Evolutionary conservation across 257 asterid species (phyloP).

Genomic region (Solanum bulbocastanum): DNA sequence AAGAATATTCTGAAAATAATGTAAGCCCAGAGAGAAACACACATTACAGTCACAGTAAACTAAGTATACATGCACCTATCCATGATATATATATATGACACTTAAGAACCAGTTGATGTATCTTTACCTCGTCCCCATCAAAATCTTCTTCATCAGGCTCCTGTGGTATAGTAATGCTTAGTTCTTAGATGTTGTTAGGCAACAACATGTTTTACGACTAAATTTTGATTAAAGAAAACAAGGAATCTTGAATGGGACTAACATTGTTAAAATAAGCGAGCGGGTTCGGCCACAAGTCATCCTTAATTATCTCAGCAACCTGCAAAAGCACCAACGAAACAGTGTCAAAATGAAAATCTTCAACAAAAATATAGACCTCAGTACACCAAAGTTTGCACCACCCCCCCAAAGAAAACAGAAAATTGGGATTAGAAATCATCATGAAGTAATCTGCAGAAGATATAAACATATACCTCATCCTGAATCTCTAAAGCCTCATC

Average conservation of each 20-base stretch:
- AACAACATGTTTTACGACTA: background rate
- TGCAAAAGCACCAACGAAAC: conserved; percentile 9
- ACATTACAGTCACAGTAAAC: background rate
- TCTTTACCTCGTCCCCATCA: conserved; percentile 35
- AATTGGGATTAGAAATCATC: background rate
- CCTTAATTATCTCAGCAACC: conserved; percentile 76
- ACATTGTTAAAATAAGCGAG: conserved; percentile 50
- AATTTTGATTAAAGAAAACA: background rate
- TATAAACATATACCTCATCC: conserved; percentile 56
- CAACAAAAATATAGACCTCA: background rate
- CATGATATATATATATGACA: background rate
- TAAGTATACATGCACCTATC: background rate
- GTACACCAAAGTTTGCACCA: background rate
- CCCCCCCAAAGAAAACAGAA: background rate
- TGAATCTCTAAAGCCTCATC: conserved; percentile 27
- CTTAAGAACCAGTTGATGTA: background rate
- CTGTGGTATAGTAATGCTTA: conserved; percentile 11
- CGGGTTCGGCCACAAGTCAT: conserved; percentile 70
- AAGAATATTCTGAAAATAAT: background rate
- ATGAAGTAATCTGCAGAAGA: background rate
- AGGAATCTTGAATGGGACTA: background rate
- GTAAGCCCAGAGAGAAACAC: background rate
- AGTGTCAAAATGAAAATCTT: background rate
- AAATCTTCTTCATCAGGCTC: conserved; percentile 55
- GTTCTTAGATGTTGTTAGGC: background rate